These are phyloP conservation scores for Guillardia theta DNA, from an alignment of 78 protist genomes.

Conservation along the genomic window DNA sequence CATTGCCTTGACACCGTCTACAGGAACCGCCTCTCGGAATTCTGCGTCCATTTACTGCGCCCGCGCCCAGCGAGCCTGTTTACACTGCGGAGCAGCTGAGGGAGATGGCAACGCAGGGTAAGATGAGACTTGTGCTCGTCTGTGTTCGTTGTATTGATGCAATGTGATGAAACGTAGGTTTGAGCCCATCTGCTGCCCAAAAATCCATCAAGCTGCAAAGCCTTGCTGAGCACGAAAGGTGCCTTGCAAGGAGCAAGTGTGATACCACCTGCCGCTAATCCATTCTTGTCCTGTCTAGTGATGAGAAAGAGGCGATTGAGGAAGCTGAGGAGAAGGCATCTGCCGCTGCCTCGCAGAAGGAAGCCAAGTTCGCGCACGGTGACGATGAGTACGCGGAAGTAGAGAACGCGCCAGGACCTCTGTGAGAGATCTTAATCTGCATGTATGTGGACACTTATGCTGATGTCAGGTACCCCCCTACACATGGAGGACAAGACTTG, in stretches of 20 bases:
- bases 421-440: not conserved
- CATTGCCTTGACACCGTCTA: no score
- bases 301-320: not conserved
- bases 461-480: not conserved
- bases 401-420: not conserved
- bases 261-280: no score
- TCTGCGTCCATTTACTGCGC: not conserved
- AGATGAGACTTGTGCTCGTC: not conserved
- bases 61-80: not conserved
- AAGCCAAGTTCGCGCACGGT: not conserved
- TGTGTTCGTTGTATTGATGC: not conserved
- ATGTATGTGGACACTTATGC: not conserved
- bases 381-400: not conserved
- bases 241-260: no score
- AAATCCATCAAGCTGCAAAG: no score
- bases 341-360: not conserved
- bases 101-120: not conserved
- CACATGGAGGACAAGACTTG: not conserved
- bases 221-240: not conserved
- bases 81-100: not conserved
- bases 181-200: no score
- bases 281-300: not conserved
- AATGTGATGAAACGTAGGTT: no score
- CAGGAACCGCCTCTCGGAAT: not conserved
- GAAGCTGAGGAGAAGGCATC: not conserved